phyloP scores from a whole-genome alignment of 352 stramenopile genomes.

The Pythium myriotylum region DNA sequence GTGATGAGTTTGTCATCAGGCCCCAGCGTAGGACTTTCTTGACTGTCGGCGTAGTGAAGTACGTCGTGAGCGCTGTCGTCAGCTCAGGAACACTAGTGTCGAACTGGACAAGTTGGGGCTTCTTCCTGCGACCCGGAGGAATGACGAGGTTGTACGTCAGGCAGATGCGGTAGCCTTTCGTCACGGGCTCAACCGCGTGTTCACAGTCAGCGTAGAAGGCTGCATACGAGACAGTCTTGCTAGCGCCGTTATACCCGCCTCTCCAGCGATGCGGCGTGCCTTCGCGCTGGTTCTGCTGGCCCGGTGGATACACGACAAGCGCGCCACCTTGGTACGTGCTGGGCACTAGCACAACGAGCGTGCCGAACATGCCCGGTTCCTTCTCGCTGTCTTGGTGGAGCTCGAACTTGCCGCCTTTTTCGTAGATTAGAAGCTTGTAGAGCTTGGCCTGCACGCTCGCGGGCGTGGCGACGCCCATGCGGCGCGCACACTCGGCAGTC shows the following conservation, averaged over 20 bases:
- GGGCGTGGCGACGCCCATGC: slow-evolving; percentile 9
- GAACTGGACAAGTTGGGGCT: too few species aligned
- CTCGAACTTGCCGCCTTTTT: slow-evolving; percentile 5
- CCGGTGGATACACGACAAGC: slow-evolving; percentile 7
- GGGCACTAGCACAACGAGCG: slow-evolving; percentile 43
- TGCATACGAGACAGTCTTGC: slow-evolving; percentile 14
- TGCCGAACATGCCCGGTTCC: slow-evolving; percentile 53
- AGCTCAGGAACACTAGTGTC: too few species aligned
- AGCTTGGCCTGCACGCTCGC: slow-evolving; percentile 16
- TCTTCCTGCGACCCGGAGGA: too few species aligned
- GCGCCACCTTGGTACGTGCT: slow-evolving; percentile 17
- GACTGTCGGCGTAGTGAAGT: too few species aligned
- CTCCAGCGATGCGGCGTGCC: slow-evolving; percentile 4
- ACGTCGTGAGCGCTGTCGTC: too few species aligned
- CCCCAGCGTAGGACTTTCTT: too few species aligned
- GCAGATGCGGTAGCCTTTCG: slow-evolving; percentile 20
- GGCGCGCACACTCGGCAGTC: background rate
- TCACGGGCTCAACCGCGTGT: slow-evolving; percentile 22
- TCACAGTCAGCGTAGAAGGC: slow-evolving; percentile 27
- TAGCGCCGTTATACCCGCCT: background rate
- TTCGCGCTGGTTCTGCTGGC: background rate
- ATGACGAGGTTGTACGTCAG: slow-evolving; percentile 30
- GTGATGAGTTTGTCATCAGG: too few species aligned
- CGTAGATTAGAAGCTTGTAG: slow-evolving; percentile 59
- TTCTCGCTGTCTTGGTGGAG: slow-evolving; percentile 21